A percentile compares a stretch with the other conserved stretches of the same genome.
Evolutionary conservation across 1,284 basidiomycete genomes (phyloP).

Genomic region (Leccinum colubrinum): DNA sequence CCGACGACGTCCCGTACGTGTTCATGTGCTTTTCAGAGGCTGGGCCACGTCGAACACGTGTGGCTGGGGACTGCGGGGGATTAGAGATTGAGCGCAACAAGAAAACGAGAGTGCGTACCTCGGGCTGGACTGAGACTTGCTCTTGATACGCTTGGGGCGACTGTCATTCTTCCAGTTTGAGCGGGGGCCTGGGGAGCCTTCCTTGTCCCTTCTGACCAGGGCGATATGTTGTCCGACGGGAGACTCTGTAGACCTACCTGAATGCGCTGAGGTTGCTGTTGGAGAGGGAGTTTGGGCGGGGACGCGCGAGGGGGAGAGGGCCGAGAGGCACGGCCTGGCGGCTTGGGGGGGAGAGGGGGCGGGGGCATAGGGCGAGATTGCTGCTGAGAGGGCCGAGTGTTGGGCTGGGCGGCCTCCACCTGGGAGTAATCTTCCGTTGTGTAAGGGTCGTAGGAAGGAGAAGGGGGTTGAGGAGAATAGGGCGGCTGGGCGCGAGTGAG

Average conservation of each 20-base stretch:
- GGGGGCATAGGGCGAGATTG: slow-evolving; percentile 36
- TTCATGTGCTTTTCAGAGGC: slow-evolving; percentile 35
- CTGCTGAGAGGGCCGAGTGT: slow-evolving; percentile 29
- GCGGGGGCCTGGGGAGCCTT: slow-evolving; percentile 61
- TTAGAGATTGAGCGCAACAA: slow-evolving; percentile 3
- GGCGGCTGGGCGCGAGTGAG: slow-evolving; percentile 54
- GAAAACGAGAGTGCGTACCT: slow-evolving; percentile 38
- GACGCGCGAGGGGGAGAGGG: slow-evolving; percentile 64
- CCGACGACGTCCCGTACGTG: slow-evolving; percentile 79
- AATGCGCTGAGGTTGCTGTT: slow-evolving; percentile 40
- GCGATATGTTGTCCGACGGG: slow-evolving; percentile 42
- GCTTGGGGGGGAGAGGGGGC: slow-evolving; percentile 52
- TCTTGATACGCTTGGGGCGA: slow-evolving; percentile 42
- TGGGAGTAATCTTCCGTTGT: slow-evolving; percentile 47
- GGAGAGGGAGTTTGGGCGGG: slow-evolving; percentile 55
- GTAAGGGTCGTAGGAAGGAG: slow-evolving; percentile 42
- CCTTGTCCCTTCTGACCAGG: slow-evolving; percentile 57
- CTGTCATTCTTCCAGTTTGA: slow-evolving; percentile 41
- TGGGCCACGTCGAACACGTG: slow-evolving; percentile 77
- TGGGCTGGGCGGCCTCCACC: slow-evolving; percentile 41
- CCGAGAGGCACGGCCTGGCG: slow-evolving; percentile 44
- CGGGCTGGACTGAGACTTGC: slow-evolving; percentile 54
- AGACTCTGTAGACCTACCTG: slow-evolving; percentile 44
- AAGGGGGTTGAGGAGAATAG: slow-evolving; percentile 35
- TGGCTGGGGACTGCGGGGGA: slow-evolving; percentile 43